Conservation (phyloP, 2,329 filamentous ascomycete genomes). For the Fusarium bulbicola region DNA sequence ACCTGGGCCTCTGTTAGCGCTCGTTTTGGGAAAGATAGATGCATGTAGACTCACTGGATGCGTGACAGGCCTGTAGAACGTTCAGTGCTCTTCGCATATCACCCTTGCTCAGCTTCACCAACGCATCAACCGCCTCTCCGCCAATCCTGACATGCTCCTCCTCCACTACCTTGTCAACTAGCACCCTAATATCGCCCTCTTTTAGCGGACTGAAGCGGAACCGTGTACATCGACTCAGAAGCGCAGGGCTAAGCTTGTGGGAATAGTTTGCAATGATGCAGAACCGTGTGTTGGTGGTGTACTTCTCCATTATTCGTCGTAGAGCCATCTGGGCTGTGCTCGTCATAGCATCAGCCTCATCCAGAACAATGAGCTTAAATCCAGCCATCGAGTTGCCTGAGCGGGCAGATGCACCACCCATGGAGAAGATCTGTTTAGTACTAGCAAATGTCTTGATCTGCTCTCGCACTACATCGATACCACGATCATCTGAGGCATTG, state of each 20-base stretch:
- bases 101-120: constrained; percentile 89
- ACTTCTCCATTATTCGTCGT: constrained; percentile 98
- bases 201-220: constrained; percentile 96
- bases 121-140: constrained; percentile 79
- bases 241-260: constrained; percentile 92
- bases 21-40: neutral
- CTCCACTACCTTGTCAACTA: constrained; percentile 90
- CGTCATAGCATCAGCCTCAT: constrained; percentile 99
- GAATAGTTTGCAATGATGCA: constrained; percentile 99
- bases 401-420: constrained; percentile 63
- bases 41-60: constrained; percentile 72
- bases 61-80: constrained; percentile 95
- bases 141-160: constrained; percentile 88
- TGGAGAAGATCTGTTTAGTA: constrained; percentile 93
- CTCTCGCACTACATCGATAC: constrained; percentile 97
- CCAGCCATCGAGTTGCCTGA: constrained; percentile 66
- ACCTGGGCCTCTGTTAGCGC: constrained; percentile 53
- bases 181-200: constrained; percentile 80
- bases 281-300: constrained; percentile 96
- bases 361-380: constrained; percentile 96
- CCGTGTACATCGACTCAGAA: constrained; percentile 91
- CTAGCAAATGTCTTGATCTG: constrained; percentile 99
- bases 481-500: constrained; percentile 95
- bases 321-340: constrained; percentile 97
- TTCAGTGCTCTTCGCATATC: constrained; percentile 97